Percentiles rank a stretch among this genome's conserved stretches.
These are phyloP conservation scores for baker's yeast (Saccharomyces cerevisiae) DNA, from an alignment of 805 yeast species.

Conservation along the genomic window DNA sequence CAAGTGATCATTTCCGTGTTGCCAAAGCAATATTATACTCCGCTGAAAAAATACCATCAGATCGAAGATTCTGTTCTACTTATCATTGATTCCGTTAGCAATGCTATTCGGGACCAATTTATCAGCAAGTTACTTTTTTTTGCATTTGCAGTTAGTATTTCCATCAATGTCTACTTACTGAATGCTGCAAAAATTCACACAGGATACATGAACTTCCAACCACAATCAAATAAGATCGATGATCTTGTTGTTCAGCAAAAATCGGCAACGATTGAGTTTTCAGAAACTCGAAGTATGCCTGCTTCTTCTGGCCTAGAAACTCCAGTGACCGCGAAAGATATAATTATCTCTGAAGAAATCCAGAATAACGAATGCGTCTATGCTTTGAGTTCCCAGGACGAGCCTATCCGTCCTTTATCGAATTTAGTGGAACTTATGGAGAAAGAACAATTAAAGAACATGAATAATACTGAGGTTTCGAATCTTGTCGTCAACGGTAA, in stretches of 20 bases:
- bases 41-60: slow-evolving; percentile 46
- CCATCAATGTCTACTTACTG: slow-evolving; percentile 75
- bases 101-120: slow-evolving; percentile 69
- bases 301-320: neutral
- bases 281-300: neutral
- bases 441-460: slow-evolving; percentile 59
- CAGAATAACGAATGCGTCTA: slow-evolving; percentile 13
- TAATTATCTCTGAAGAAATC: neutral
- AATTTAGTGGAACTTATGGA: slow-evolving; percentile 56
- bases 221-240: neutral
- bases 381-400: slow-evolving; percentile 24
- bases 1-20: slow-evolving; percentile 52
- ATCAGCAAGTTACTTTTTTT: slow-evolving; percentile 70
- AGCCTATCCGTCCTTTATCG: slow-evolving; percentile 43
- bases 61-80: slow-evolving; percentile 50
- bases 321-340: neutral
- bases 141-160: slow-evolving; percentile 64
- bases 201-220: slow-evolving; percentile 17
- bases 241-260: neutral
- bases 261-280: neutral
- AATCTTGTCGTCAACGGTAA: slow-evolving; percentile 64
- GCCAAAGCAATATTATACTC: slow-evolving; percentile 50
- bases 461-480: slow-evolving; percentile 67
- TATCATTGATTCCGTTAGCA: slow-evolving; percentile 47
- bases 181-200: slow-evolving; percentile 74